Conservation (phyloP, 768 basidiomycete species). For the Agrocybe pediades region DNA sequence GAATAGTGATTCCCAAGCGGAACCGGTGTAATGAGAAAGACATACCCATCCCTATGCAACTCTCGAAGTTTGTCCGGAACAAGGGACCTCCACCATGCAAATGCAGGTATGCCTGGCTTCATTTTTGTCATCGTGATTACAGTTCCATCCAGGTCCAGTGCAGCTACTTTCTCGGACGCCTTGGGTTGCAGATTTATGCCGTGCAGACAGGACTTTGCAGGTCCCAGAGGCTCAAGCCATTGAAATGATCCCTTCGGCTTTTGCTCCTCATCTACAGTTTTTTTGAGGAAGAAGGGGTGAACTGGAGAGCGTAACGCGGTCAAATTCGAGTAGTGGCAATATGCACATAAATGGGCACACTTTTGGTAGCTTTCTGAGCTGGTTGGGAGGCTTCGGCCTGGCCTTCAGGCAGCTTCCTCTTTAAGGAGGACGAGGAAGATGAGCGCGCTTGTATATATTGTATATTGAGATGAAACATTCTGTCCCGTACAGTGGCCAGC, state of each 20-base stretch:
- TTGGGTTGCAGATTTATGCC: conserved; percentile 43
- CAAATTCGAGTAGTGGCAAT: neutral
- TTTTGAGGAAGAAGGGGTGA: conserved; percentile 34
- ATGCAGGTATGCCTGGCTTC: conserved; percentile 35
- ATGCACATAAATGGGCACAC: conserved; percentile 3
- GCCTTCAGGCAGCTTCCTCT: conserved; percentile 9
- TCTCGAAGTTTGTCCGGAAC: conserved; percentile 68
- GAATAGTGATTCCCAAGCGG: neutral
- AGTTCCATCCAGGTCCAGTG: conserved; percentile 89
- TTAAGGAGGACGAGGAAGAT: conserved; percentile 8
- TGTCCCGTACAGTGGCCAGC: too few relatives aligned
- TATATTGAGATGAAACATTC: too few relatives aligned
- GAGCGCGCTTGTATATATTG: neutral
- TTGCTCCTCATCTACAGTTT: conserved; percentile 4
- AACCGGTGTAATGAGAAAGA: neutral
- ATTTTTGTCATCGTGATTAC: conserved; percentile 54
- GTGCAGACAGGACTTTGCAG: conserved; percentile 41
- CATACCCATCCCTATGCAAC: conserved; percentile 62
- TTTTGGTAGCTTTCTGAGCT: conserved; percentile 13
- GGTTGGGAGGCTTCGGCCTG: neutral
- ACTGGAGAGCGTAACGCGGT: conserved; percentile 19
- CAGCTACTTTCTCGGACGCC: conserved; percentile 60
- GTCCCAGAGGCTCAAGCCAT: conserved; percentile 43
- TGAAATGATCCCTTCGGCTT: conserved; percentile 28
- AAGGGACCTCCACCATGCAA: conserved; percentile 73